phyloP scores from a whole-genome alignment of 352 stramenopile genomes.

The Pythium brachiatum region DNA sequence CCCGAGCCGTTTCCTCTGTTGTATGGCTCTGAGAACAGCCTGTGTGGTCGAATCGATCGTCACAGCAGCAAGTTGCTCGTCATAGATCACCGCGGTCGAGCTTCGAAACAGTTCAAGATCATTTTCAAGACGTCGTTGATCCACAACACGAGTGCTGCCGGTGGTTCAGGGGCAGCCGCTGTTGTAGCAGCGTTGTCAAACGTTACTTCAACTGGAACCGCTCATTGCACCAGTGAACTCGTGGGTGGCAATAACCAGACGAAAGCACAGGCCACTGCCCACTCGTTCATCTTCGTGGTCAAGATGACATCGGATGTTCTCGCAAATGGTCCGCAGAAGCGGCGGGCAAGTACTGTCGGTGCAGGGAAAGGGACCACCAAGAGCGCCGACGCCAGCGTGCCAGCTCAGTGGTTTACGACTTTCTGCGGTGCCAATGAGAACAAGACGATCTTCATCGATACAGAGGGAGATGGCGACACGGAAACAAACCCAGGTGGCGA shows the following conservation, averaged over 20 bases:
- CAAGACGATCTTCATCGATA: conserved; percentile 40
- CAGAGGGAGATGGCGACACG: not conserved
- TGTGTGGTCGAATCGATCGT: conserved; percentile 38
- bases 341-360: not conserved
- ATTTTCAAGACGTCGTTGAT: conserved; percentile 41
- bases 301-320: conserved; percentile 15
- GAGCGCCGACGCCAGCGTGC: conserved; percentile 21
- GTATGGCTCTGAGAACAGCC: conserved; percentile 26
- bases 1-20: conserved; percentile 31
- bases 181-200: conserved; percentile 17
- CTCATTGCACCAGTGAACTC: conserved; percentile 20
- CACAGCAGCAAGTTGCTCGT: conserved; percentile 40
- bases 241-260: conserved; percentile 8
- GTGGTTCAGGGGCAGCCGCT: conserved; percentile 31
- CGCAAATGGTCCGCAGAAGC: conserved; percentile 7
- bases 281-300: conserved; percentile 55
- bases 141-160: conserved; percentile 36
- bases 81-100: conserved; percentile 26
- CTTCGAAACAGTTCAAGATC: conserved; percentile 29
- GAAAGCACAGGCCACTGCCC: not conserved
- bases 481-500: not conserved
- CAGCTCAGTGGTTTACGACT: conserved; percentile 50
- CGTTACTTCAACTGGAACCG: conserved; percentile 19
- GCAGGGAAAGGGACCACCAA: conserved; percentile 2
- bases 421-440: conserved; percentile 37